phyloP scores from a whole-genome alignment of 768 basidiomycete species.

The Calocybe indica region DNA sequence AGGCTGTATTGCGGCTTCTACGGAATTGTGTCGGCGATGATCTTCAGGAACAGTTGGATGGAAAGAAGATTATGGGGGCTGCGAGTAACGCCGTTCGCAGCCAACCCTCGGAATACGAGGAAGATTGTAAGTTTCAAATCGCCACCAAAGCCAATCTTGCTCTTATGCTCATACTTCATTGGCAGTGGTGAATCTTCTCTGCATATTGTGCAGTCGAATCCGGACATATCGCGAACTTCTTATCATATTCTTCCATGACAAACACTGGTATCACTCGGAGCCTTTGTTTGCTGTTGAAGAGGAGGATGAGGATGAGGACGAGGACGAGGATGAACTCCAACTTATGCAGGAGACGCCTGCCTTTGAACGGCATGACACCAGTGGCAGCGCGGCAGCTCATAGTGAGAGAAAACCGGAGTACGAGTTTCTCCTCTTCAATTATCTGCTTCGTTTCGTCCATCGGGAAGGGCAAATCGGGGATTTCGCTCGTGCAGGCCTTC shows the following conservation, averaged over 20 bases:
- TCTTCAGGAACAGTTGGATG: conserved; percentile 81
- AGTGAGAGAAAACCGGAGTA: conserved; percentile 74
- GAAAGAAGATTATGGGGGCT: conserved; percentile 76
- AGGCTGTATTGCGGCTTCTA: conserved; percentile 78
- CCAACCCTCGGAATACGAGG: conserved; percentile 83
- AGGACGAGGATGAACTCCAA: conserved; percentile 21
- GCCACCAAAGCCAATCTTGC: background rate
- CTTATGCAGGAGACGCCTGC: conserved; percentile 33
- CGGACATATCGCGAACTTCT: conserved; percentile 83
- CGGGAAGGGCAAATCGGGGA: conserved; percentile 92
- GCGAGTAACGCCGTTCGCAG: conserved; percentile 63
- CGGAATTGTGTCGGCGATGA: conserved; percentile 91
- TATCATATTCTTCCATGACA: conserved; percentile 97
- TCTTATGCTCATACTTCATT: conserved; percentile 3
- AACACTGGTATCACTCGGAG: conserved; percentile 78
- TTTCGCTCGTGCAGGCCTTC: conserved; percentile 83
- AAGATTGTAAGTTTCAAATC: conserved; percentile 60
- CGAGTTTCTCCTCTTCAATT: conserved; percentile 94
- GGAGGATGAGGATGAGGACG: conserved; percentile 59
- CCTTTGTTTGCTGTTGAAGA: conserved; percentile 73
- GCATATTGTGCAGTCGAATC: conserved; percentile 89
- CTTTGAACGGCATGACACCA: conserved; percentile 56
- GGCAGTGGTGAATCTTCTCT: conserved; percentile 85
- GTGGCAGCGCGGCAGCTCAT: conserved; percentile 43
- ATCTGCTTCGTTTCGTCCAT: conserved; percentile 91